Evolutionary conservation across 2,329 filamentous ascomycete species (phyloP).

Genomic region (Salinomyces thailandicus): DNA sequence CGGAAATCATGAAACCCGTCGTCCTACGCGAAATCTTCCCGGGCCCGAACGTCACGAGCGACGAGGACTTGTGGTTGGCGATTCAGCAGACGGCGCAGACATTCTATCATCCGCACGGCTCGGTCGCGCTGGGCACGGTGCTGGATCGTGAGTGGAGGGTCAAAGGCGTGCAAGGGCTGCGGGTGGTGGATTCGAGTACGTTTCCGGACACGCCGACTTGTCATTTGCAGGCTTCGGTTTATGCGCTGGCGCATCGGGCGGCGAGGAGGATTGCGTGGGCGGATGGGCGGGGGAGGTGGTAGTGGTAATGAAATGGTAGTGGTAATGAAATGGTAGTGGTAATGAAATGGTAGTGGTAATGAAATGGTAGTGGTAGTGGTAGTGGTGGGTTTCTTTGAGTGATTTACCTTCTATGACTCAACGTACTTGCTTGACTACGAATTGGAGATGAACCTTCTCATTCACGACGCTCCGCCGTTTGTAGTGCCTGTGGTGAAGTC

Average conservation of each 20-base stretch:
- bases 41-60: constrained; percentile 6
- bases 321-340: not conserved
- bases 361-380: not conserved
- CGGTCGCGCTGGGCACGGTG: constrained; percentile 4
- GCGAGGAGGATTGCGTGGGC: constrained; percentile 1
- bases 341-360: not conserved
- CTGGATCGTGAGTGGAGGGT: constrained; percentile 10
- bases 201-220: constrained; percentile 30
- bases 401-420: too few species aligned
- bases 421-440: too few species aligned
- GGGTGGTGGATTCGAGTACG: constrained; percentile 37
- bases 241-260: constrained; percentile 5
- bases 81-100: constrained; percentile 5
- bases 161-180: constrained; percentile 18
- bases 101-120: constrained; percentile 8
- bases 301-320: not conserved
- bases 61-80: constrained; percentile 8
- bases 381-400: not conserved
- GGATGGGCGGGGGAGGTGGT: not conserved
- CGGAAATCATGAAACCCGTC: not conserved
- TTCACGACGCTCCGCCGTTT: too few species aligned
- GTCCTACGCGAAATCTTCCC: constrained; percentile 6
- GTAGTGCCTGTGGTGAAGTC: too few species aligned
- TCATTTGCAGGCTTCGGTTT: constrained; percentile 8
- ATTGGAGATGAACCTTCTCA: too few species aligned